Percentiles rank a stretch among this genome's conserved stretches.
These are phyloP conservation scores for Prunus davidiana DNA, from an alignment of 306 rosid species.

Conservation along the genomic window DNA sequence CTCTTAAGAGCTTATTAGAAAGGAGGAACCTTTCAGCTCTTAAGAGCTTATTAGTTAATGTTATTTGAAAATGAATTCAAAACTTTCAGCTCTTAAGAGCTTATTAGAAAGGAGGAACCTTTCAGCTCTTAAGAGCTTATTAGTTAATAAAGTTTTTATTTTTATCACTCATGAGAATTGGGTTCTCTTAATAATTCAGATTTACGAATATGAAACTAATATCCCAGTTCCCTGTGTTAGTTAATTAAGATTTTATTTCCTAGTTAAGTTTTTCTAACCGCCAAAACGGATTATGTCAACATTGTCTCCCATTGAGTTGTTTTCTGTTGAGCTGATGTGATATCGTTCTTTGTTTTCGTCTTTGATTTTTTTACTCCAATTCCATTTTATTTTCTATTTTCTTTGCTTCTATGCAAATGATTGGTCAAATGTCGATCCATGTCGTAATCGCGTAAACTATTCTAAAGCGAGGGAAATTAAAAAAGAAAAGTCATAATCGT, in stretches of 20 bases:
- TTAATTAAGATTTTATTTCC: neutral
- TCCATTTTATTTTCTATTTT: conserved; percentile 3
- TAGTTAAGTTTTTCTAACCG: conserved; percentile 35
- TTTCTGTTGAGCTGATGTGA: conserved; percentile 63
- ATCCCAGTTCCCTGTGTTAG: neutral
- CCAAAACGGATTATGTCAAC: conserved; percentile 27
- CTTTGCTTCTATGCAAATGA: conserved; percentile 9
- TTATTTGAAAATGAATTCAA: neutral
- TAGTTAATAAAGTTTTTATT: neutral
- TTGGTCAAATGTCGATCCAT: conserved; percentile 28
- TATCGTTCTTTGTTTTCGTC: conserved; percentile 42
- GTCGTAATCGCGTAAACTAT: conserved; percentile 41
- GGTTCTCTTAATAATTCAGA: neutral
- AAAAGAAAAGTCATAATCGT: conserved; percentile 16
- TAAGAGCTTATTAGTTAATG: neutral
- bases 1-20: neutral
- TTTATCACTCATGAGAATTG: neutral
- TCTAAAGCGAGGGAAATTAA: conserved; percentile 22
- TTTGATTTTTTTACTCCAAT: conserved; percentile 28
- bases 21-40: neutral
- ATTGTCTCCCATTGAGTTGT: conserved; percentile 33
- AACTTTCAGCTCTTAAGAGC: neutral
- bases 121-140: neutral
- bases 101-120: neutral
- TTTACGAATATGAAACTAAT: neutral